Base-by-base conservation (phyloP, 139 green algal species). In the Chlamydomonas schloesseri region DNA sequence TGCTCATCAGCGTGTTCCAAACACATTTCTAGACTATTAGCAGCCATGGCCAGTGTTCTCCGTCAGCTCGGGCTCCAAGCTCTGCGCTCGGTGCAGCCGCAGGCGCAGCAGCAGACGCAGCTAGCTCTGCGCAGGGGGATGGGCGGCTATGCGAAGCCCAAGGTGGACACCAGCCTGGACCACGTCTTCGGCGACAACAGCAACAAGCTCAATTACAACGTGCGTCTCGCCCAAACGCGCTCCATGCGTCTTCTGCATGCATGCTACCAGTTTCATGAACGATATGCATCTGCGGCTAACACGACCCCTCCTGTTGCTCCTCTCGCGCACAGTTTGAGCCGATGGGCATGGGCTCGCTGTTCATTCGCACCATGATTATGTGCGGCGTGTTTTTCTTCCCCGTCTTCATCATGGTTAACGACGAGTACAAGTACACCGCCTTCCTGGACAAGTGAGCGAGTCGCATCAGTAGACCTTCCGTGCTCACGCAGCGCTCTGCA, bases 131-230 rank as follows among this genome's bases (percentile, higher is more conserved):
- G 69, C 17, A n/a, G 34, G 24, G 71, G 70, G 9, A 14, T 87
- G 2, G 81, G 53, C 9, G 81, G 68, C 57, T 79, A 79, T 79
- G 81, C 81, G 31, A 87, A 87, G 68, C 81, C 81, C 15, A 87
- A 87, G 64, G 81, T 87, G 2, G 81, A 87, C 68, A 87, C 81
- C 26, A 87, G 81, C 81, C 50, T 87, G 65, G 81, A 87, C 81
- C 81, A 87, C 62, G 81, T 87, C 2, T 87, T 87, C 37, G 81
- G 81, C 21, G 81, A 87, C 81, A 87, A 33, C 81, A 80, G 69
- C 81, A 80, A 78, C 81, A 87, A 87, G 81, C 81, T 87, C 26
- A 33, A 70, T 72, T 87, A 87, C 81, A 79, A 87, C 81, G 81
- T 87, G 60, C 33, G 69, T 75, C 6, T 18, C 64, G 64, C 29